A percentile compares a stretch with the other conserved stretches of the same genome.
Conservation (phyloP, 2,329 filamentous ascomycete genomes). For the Fusarium subtropicale region DNA sequence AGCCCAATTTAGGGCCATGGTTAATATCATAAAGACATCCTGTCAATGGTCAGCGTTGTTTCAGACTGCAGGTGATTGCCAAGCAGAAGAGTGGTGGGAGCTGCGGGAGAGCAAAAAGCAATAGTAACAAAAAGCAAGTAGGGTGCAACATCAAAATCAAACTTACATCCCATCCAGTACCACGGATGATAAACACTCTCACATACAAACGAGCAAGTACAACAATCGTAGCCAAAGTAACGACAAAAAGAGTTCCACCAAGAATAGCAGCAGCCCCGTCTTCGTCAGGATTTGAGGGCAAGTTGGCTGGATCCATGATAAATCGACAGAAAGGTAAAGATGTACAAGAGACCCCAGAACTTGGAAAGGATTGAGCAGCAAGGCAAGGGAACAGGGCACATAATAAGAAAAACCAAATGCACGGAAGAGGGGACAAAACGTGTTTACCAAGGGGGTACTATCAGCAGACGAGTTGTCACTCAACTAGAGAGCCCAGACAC, state of each 20-base stretch:
- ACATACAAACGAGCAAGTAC: slow-evolving; percentile 60
- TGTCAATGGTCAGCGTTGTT: slow-evolving; percentile 20
- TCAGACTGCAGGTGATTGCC: background rate
- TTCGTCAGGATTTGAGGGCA: slow-evolving; percentile 51
- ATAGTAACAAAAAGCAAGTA: background rate
- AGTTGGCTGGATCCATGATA: slow-evolving; percentile 36
- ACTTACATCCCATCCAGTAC: slow-evolving; percentile 60
- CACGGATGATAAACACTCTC: slow-evolving; percentile 58
- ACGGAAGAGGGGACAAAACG: slow-evolving; percentile 1
- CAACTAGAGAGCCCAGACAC: background rate
- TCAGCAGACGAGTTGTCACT: background rate
- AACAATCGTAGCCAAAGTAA: slow-evolving; percentile 52
- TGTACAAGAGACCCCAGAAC: slow-evolving; percentile 16
- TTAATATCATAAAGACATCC: slow-evolving; percentile 49
- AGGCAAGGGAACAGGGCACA: slow-evolving; percentile 1
- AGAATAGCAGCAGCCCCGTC: slow-evolving; percentile 55
- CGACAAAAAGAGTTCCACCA: slow-evolving; percentile 54
- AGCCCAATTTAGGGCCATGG: slow-evolving; percentile 50
- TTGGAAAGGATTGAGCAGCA: slow-evolving; percentile 9
- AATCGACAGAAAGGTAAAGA: slow-evolving; percentile 1
- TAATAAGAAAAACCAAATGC: slow-evolving; percentile 27
- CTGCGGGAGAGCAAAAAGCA: background rate
- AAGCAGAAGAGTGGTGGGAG: background rate
- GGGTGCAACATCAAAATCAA: background rate
- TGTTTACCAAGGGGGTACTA: background rate